Conservation (phyloP, 1,284 basidiomycete species). For the Sporisorium exsertum region DNA sequence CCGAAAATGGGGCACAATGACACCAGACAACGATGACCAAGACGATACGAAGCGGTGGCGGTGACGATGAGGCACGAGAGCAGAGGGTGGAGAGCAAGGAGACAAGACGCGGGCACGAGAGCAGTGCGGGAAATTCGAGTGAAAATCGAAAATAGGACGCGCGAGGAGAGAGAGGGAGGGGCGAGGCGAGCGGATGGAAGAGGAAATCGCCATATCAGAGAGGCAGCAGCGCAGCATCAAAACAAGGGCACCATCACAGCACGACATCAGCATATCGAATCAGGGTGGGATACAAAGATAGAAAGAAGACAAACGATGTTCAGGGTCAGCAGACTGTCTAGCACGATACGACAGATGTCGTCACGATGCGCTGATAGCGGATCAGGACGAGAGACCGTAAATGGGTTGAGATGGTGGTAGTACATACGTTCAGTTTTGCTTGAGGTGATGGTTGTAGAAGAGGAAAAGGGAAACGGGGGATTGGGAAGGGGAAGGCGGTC, state of each 20-base stretch:
- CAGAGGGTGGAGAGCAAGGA: constrained; percentile 18
- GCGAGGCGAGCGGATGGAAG: constrained; percentile 10
- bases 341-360: neutral
- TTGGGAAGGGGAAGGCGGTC: constrained; percentile 12
- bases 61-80: constrained; percentile 29
- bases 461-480: constrained; percentile 22
- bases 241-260: constrained; percentile 11
- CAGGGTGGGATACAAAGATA: constrained; percentile 10
- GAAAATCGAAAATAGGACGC: constrained; percentile 35
- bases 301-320: neutral
- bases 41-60: constrained; percentile 37
- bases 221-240: constrained; percentile 1
- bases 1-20: constrained; percentile 25
- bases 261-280: neutral
- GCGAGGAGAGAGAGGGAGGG: constrained; percentile 13
- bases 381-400: neutral
- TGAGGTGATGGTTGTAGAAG: constrained; percentile 46
- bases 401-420: constrained; percentile 14
- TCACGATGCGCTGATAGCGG: constrained; percentile 4
- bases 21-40: constrained; percentile 22
- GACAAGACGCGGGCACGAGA: constrained; percentile 19
- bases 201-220: constrained; percentile 8
- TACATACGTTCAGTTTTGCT: constrained; percentile 40
- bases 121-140: constrained; percentile 45
- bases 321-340: constrained; percentile 24